phyloP scores from a whole-genome alignment of 2,329 filamentous ascomycete species.

The Alternaria brassicicola region DNA sequence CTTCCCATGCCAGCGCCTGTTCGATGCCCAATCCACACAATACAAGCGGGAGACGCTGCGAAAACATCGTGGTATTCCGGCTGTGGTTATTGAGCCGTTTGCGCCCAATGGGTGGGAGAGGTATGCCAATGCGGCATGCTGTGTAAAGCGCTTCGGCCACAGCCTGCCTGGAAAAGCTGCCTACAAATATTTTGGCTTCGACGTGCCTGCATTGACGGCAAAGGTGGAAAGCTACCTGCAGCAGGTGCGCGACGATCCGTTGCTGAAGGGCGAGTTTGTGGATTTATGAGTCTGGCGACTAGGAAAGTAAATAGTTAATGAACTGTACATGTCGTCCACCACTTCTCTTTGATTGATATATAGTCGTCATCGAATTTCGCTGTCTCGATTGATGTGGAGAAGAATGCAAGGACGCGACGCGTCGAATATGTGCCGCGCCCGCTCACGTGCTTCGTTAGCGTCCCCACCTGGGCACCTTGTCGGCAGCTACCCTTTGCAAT shows the following conservation, averaged over 20 bases:
- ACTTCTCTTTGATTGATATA: too few species aligned
- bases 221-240: conserved; percentile 49
- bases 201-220: conserved; percentile 46
- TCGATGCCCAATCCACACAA: conserved; percentile 54
- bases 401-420: not conserved
- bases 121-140: conserved; percentile 63
- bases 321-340: not conserved
- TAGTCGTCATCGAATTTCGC: not conserved
- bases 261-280: conserved; percentile 42
- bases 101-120: conserved; percentile 65
- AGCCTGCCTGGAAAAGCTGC: conserved; percentile 61
- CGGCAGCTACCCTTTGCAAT: not conserved
- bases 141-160: conserved; percentile 62
- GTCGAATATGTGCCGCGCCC: not conserved
- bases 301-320: not conserved
- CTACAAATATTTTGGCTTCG: conserved; percentile 62
- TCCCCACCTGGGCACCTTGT: not conserved
- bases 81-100: conserved; percentile 67
- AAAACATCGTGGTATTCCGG: conserved; percentile 50
- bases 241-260: conserved; percentile 44
- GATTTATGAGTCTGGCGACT: conserved; percentile 28
- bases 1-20: conserved; percentile 59
- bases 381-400: not conserved
- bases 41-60: conserved; percentile 57
- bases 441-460: not conserved